Base-by-base conservation (phyloP, 2,329 filamentous ascomycete genomes). In the Epichloe hybrida region DNA sequence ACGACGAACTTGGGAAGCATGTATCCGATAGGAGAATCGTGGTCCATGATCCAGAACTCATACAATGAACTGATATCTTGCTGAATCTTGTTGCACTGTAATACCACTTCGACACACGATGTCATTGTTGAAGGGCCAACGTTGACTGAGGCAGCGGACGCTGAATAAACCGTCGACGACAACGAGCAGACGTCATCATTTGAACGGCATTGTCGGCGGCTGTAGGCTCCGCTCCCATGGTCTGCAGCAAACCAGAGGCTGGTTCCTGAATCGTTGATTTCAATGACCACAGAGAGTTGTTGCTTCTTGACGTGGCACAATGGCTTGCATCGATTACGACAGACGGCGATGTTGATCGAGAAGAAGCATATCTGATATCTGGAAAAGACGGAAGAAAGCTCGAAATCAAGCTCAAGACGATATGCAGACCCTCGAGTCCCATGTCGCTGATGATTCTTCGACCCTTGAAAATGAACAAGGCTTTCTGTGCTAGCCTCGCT, bases 81-180 rank as follows among this genome's bases (percentile, higher is more conserved):
- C n/a, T 61, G 34, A 9, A 51, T 46, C 44, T 62, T 62, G 53
- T 62, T 62, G 57, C 58, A 59, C 27, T 50, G 54, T 12, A 52
- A 37, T 21, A 62, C 52, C 17, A 62, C 60, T 27, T 58, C 46
- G 36, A 50, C 48, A 13, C 61, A 60, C 7, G 50, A 49, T 17
- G 40, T 38, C 40, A 44, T 49, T 11, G 31, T 21, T 9, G 15
- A n/a, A 17, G n/a, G 21, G 8, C 35, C n/a, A 11, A 35, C 21
- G 20, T 34, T 13, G 4, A 9, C 7, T 4, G 40, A 39, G 34
- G 45, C 36, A 17, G 8, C 27, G 12, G 31, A 15, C 6, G 20
- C 15, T 8, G 46, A 5, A 17, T 21, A 39, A 6, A 27, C 27
- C 12, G 43, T n/a, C 3, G 17, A 48, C 48, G 44, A 23, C 17